phyloP scores from a whole-genome alignment of 805 yeast species.

The Lachancea quebecensis region DNA sequence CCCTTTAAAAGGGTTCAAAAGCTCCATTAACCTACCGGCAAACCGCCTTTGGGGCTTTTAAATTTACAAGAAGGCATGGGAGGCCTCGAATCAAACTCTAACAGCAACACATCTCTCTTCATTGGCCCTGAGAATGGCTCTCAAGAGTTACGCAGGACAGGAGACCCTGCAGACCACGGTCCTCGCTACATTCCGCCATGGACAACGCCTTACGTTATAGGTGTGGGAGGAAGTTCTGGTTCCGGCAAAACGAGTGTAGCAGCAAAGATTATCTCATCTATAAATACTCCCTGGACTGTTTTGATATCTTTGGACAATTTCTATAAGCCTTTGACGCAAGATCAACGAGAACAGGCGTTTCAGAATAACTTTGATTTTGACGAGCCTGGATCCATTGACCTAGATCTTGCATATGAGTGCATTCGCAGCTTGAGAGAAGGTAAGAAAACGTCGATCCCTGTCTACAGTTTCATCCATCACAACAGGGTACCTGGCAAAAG shows the following conservation, averaged over 20 bases:
- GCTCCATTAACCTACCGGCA: not conserved
- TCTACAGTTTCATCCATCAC: conserved; percentile 61
- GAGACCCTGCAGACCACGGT: not conserved
- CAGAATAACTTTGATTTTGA: conserved; percentile 77
- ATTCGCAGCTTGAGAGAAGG: conserved; percentile 68
- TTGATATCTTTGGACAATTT: conserved; percentile 85
- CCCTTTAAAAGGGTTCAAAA: not conserved
- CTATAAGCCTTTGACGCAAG: conserved; percentile 65
- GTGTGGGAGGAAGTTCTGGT: conserved; percentile 82
- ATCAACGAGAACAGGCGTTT: conserved; percentile 58
- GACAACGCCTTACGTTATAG: conserved; percentile 79
- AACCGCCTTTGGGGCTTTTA: not conserved
- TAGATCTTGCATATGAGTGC: conserved; percentile 60
- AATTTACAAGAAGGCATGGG: too few relatives aligned
- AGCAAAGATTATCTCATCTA: conserved; percentile 64
- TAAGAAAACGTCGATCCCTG: conserved; percentile 56
- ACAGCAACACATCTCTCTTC: not conserved
- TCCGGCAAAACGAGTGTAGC: conserved; percentile 95
- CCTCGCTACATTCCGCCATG: conserved; percentile 67
- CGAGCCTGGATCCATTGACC: conserved; percentile 74
- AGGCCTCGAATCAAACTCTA: too few relatives aligned
- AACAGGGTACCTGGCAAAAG: conserved; percentile 53
- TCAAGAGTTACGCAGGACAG: not conserved
- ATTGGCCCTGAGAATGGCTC: not conserved
- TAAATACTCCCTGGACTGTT: conserved; percentile 92